phyloP scores from a whole-genome alignment of 2,329 filamentous ascomycete species.

The Rhynchosporium agropyri region DNA sequence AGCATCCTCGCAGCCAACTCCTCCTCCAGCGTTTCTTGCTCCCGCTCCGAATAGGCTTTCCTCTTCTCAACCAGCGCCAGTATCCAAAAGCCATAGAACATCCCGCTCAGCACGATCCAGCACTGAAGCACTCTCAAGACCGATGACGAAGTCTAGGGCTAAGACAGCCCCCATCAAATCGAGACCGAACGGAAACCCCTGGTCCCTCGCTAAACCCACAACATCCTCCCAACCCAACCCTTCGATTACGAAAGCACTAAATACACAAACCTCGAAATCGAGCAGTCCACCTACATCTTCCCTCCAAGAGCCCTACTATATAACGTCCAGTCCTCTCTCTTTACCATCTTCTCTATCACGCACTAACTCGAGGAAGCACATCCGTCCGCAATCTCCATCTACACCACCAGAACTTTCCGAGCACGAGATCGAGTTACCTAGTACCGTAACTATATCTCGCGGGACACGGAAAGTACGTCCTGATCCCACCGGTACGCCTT shows the following conservation, averaged over 20 bases:
- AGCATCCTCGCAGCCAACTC: constrained; percentile 23
- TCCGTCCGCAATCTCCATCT: constrained; percentile 14
- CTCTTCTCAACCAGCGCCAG: constrained; percentile 11
- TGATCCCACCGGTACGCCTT: constrained; percentile 5
- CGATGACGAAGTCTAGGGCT: constrained; percentile 5
- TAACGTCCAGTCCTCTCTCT: constrained; percentile 19
- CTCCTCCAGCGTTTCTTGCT: constrained; percentile 32
- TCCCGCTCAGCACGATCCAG: constrained; percentile 18
- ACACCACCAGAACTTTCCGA: constrained; percentile 14
- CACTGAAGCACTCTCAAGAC: constrained; percentile 13
- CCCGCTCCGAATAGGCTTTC: constrained; percentile 27
- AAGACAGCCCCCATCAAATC: constrained; percentile 22
- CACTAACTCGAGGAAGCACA: constrained; percentile 16
- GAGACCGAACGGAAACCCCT: constrained; percentile 28
- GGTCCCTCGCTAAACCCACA: constrained; percentile 23
- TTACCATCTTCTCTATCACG: constrained; percentile 8
- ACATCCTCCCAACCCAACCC: constrained; percentile 18
- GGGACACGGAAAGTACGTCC: constrained; percentile 10
- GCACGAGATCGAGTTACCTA: constrained; percentile 16
- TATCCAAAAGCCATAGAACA: background rate
- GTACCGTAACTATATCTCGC: constrained; percentile 23
- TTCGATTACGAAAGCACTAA: constrained; percentile 19
- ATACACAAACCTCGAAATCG: background rate
- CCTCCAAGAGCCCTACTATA: constrained; percentile 1
- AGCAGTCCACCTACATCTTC: constrained; percentile 5